Conservation (phyloP, 2,329 filamentous ascomycete species). For the Claviceps digitariae region DNA sequence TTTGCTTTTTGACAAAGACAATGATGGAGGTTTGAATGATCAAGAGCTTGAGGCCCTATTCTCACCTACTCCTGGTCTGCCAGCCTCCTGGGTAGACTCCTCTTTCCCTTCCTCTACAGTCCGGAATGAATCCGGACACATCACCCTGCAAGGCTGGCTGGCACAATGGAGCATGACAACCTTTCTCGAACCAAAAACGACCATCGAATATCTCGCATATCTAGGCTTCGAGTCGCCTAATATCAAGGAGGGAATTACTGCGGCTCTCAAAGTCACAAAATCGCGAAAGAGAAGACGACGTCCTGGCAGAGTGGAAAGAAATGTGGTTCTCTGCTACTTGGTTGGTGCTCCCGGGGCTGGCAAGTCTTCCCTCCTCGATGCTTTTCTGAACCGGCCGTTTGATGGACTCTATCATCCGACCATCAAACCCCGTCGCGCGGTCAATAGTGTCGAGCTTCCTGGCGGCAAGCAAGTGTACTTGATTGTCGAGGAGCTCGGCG, state of each 20-base stretch:
- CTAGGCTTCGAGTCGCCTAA: conserved; percentile 81
- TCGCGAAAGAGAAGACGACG: conserved; percentile 71
- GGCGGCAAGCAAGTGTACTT: conserved; percentile 96
- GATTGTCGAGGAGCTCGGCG: conserved; percentile 87
- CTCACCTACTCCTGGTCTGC: conserved; percentile 81
- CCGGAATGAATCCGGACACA: conserved; percentile 85
- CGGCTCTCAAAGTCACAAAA: conserved; percentile 85
- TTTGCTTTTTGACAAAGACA: conserved; percentile 90
- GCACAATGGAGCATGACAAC: conserved; percentile 99
- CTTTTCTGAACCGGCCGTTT: conserved; percentile 83
- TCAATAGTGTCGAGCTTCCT: conserved; percentile 91
- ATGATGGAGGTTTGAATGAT: conserved; percentile 85
- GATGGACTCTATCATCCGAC: conserved; percentile 76
- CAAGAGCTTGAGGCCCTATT: conserved; percentile 76
- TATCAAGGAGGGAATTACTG: conserved; percentile 61
- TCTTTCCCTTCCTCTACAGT: conserved; percentile 90
- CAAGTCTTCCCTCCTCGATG: conserved; percentile 81
- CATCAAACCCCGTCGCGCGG: conserved; percentile 83
- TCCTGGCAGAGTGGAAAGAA: conserved; percentile 78
- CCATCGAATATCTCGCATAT: conserved; percentile 89
- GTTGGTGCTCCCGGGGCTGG: conserved; percentile 75
- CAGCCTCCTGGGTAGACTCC: conserved; percentile 73
- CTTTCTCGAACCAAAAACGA: conserved; percentile 88
- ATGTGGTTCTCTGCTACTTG: conserved; percentile 88
- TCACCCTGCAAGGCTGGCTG: conserved; percentile 94